phyloP scores from a whole-genome alignment of 768 basidiomycete species.

The Phlegmacium glaucopus region DNA sequence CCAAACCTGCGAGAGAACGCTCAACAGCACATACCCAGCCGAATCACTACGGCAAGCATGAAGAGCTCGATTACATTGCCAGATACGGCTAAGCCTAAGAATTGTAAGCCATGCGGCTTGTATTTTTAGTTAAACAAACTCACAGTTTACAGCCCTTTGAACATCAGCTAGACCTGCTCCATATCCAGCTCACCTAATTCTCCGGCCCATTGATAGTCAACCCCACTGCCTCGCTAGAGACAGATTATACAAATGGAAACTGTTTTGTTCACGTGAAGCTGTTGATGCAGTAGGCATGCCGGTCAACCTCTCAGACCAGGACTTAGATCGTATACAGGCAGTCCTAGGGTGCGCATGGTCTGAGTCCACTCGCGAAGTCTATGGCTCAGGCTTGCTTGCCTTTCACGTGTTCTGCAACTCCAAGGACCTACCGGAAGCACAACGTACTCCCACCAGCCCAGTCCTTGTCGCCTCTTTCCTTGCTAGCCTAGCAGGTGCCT shows the following conservation, averaged over 20 bases:
- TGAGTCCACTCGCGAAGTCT: slow-evolving; percentile 25
- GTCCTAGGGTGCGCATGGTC: slow-evolving; percentile 15
- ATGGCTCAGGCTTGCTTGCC: slow-evolving; percentile 31
- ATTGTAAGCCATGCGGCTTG: too few relatives aligned
- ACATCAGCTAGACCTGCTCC: not conserved
- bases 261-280: not conserved
- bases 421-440: not conserved
- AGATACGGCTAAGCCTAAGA: not conserved
- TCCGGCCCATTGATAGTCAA: slow-evolving; percentile 9
- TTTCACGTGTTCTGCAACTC: slow-evolving; percentile 24
- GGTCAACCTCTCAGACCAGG: slow-evolving; percentile 5
- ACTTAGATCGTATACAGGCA: slow-evolving; percentile 8
- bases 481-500: not conserved
- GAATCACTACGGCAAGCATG: too few relatives aligned
- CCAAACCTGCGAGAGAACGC: too few relatives aligned
- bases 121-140: too few relatives aligned
- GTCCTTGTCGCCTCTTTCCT: not conserved
- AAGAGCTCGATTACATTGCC: not conserved
- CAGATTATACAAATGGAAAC: slow-evolving; percentile 24
- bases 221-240: too few relatives aligned
- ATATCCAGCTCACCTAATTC: not conserved
- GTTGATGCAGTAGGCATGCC: not conserved
- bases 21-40: too few relatives aligned
- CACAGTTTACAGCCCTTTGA: not conserved
- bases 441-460: not conserved